These are phyloP conservation scores for Hansenula sp. DNA, from an alignment of 1,139 yeast genomes.

Conservation along the genomic window DNA sequence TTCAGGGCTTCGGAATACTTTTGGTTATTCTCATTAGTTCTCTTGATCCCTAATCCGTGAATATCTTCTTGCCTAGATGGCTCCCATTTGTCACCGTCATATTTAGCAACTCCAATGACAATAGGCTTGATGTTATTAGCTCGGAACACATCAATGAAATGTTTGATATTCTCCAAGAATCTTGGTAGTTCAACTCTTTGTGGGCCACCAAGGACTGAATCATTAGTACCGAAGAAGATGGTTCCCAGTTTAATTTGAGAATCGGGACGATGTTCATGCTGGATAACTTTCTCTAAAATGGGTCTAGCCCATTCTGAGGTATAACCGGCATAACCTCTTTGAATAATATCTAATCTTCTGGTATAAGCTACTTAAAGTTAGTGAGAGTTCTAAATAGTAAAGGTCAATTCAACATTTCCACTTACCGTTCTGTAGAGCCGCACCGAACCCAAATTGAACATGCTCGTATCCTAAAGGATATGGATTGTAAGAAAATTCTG, in stretches of 20 bases:
- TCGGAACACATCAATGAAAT: slow-evolving; percentile 36
- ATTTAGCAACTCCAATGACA: slow-evolving; percentile 62
- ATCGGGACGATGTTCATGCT: slow-evolving; percentile 34
- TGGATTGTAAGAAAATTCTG: slow-evolving; percentile 45
- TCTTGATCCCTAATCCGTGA: slow-evolving; percentile 28
- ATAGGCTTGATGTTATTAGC: slow-evolving; percentile 43
- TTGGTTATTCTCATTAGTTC: slow-evolving; percentile 38
- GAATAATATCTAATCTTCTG: slow-evolving; percentile 51
- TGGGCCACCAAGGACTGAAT: slow-evolving; percentile 44
- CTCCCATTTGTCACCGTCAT: slow-evolving; percentile 41
- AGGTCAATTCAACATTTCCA: no score
- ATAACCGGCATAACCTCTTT: slow-evolving; percentile 64
- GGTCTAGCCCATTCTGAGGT: slow-evolving; percentile 47
- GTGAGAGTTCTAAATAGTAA: no score
- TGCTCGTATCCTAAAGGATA: slow-evolving; percentile 9
- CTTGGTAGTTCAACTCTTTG: slow-evolving; percentile 54
- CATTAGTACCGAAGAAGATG: slow-evolving; percentile 77
- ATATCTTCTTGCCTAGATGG: slow-evolving; percentile 27
- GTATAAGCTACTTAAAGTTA: slow-evolving; percentile 29
- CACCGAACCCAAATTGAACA: slow-evolving; percentile 44
- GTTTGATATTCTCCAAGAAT: slow-evolving; percentile 42
- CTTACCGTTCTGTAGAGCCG: slow-evolving; percentile 40
- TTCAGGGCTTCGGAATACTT: slow-evolving; percentile 48
- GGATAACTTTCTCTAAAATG: slow-evolving; percentile 44
- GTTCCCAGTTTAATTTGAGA: slow-evolving; percentile 40